Evolutionary conservation across 768 basidiomycete species (phyloP).

Genomic region (Flagelloscypha sp.): DNA sequence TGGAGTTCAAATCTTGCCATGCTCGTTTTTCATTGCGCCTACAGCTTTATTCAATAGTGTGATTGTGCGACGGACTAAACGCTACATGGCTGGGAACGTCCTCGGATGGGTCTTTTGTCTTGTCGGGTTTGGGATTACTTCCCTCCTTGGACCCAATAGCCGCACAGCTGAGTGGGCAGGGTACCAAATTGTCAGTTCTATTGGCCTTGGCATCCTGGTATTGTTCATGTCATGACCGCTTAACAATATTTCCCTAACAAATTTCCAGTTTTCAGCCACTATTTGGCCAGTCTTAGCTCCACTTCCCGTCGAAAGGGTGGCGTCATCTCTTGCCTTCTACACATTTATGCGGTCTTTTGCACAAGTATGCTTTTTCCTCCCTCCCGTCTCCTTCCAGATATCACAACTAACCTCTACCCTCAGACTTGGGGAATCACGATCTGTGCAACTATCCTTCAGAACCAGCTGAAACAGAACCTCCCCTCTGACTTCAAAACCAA

Average conservation of each 20-base stretch:
- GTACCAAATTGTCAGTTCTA: constrained; percentile 13
- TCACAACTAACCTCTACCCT: background rate
- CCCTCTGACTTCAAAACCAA: constrained; percentile 27
- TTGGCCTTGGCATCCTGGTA: constrained; percentile 18
- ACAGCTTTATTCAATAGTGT: constrained; percentile 27
- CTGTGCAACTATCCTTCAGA: constrained; percentile 43
- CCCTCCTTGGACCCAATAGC: constrained; percentile 15
- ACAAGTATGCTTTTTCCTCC: constrained; percentile 17
- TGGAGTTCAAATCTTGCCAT: constrained; percentile 24
- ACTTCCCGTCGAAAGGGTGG: constrained; percentile 29
- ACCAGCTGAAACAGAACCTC: constrained; percentile 32
- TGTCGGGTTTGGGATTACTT: constrained; percentile 29
- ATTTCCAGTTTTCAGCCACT: no score
- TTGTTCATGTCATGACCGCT: no score
- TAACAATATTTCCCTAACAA: no score
- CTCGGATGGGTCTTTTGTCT: constrained; percentile 28
- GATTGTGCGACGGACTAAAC: constrained; percentile 17
- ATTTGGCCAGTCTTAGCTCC: constrained; percentile 44
- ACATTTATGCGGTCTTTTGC: constrained; percentile 29
- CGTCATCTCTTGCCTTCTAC: constrained; percentile 36
- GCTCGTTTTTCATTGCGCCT: constrained; percentile 28
- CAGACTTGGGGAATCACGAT: constrained; percentile 47
- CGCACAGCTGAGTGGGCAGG: constrained; percentile 11
- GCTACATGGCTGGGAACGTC: constrained; percentile 25
- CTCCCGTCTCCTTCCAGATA: background rate